phyloP scores from a whole-genome alignment of 1,284 basidiomycete genomes.

The Malassezia cuniculi region DNA sequence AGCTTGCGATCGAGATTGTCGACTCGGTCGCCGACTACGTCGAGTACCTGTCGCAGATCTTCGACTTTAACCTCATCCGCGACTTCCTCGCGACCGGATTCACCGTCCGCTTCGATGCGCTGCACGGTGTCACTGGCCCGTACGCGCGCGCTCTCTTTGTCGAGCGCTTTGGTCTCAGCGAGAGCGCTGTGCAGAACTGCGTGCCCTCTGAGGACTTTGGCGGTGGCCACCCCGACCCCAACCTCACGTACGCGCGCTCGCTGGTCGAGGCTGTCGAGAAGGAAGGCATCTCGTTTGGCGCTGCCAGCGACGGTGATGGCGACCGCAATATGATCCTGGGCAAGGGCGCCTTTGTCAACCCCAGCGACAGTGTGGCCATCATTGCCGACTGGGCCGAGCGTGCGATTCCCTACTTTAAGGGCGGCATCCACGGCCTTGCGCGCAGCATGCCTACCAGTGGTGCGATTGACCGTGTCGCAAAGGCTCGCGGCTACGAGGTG shows the following conservation, averaged over 20 bases:
- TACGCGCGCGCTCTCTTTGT: slow-evolving; percentile 84
- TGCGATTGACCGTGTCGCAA: slow-evolving; percentile 89
- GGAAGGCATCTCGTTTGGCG: slow-evolving; percentile 78
- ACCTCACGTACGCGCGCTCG: slow-evolving; percentile 89
- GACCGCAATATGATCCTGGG: slow-evolving; percentile 99
- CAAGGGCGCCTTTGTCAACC: slow-evolving; percentile 91
- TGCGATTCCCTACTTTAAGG: slow-evolving; percentile 86
- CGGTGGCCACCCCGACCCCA: slow-evolving; percentile 93
- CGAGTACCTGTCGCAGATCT: slow-evolving; percentile 70
- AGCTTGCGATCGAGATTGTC: slow-evolving; percentile 71
- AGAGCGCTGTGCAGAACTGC: slow-evolving; percentile 77
- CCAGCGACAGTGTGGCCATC: slow-evolving; percentile 91
- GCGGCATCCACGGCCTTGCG: slow-evolving; percentile 82
- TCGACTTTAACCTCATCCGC: slow-evolving; percentile 87
- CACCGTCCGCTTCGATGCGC: slow-evolving; percentile 84
- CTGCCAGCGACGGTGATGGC: slow-evolving; percentile 91
- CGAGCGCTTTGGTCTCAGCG: slow-evolving; percentile 65
- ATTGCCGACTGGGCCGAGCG: slow-evolving; percentile 92
- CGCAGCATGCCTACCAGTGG: slow-evolving; percentile 94
- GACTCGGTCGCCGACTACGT: slow-evolving; percentile 88
- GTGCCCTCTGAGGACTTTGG: slow-evolving; percentile 84
- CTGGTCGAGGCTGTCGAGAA: slow-evolving; percentile 84
- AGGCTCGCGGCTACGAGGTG: slow-evolving; percentile 80
- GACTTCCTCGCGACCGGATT: slow-evolving; percentile 66
- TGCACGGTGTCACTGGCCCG: slow-evolving; percentile 93